Evolutionary conservation across 2,329 filamentous ascomycete genomes (phyloP).

Genomic region (Paracoccidioides brasiliensis): DNA sequence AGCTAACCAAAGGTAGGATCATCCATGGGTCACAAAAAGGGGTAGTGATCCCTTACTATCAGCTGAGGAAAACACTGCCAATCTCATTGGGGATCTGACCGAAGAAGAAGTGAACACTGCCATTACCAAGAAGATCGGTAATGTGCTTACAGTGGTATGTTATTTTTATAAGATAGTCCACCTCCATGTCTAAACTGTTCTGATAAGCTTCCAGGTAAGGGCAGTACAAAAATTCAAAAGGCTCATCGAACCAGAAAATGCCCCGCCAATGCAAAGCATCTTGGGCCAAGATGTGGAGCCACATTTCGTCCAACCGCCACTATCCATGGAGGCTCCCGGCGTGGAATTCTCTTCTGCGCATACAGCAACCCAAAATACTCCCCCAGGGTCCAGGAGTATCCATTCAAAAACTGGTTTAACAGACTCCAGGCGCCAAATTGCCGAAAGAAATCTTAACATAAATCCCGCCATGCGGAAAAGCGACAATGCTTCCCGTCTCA

Average conservation of each 20-base stretch:
- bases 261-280: slow-evolving; percentile 43
- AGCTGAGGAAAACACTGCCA: slow-evolving; percentile 71
- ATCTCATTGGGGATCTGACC: slow-evolving; percentile 70
- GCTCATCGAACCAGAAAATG: slow-evolving; percentile 47
- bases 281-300: slow-evolving; percentile 42
- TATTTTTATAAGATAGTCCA: background rate
- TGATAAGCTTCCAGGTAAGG: slow-evolving; percentile 51
- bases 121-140: slow-evolving; percentile 79
- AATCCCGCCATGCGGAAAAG: background rate
- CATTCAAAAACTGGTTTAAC: slow-evolving; percentile 1
- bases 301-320: slow-evolving; percentile 45
- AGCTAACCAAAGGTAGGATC: slow-evolving; percentile 44
- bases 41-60: slow-evolving; percentile 68
- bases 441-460: background rate
- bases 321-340: slow-evolving; percentile 34
- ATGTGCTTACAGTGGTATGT: slow-evolving; percentile 65
- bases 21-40: slow-evolving; percentile 80
- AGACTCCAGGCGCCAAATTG: background rate
- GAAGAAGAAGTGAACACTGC: slow-evolving; percentile 82
- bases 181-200: background rate
- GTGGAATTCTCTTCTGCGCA: slow-evolving; percentile 22
- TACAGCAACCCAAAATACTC: background rate
- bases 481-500: background rate
- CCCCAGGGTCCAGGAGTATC: background rate
- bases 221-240: slow-evolving; percentile 81